Evolutionary conservation across 106 monocot genomes (phyloP), one percentile per base, ranked within the genome.

Genomic region (Gastrodia elata): DNA sequence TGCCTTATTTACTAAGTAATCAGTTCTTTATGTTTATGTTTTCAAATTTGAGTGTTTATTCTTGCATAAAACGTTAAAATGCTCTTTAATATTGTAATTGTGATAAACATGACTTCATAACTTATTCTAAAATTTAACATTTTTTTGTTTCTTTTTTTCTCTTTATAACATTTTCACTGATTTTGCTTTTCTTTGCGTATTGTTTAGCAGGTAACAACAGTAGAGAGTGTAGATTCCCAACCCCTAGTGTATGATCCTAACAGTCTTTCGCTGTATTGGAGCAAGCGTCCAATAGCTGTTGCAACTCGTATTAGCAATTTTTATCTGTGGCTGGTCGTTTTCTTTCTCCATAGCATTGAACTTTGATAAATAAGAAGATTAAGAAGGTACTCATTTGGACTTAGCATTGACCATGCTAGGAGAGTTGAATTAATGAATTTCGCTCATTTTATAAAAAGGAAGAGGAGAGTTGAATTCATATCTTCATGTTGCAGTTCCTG

Each of bases 321-420:
- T 65, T 93, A 6, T 88, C 93, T 74, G 98, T 98, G 65, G 93
- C 98, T 77, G 98, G 98, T 75, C 91, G 93, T 39, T 98, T 98
- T 77, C 82, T 93, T 8, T 93, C 98, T 70, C 85, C 80, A 48
- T 98, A 46, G 82, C 79, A 5, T 78, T 68, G 22, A 93, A 98
- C n/a, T 79, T 33, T 98, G 65, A 88, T 98, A 67, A 88, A 80
- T 79, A 89, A 93, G 74, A 93, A 91, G 72, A 68, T 98, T 69
- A 93, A 93, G 82, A 93, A 98, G 93, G 98, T 98, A 84, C 67
- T 75, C n/a, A n/a, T n/a, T n/a, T n/a, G n/a, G n/a, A n/a, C n/a
- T n/a, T n/a, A n/a, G n/a, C n/a, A n/a, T n/a, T n/a, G n/a, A n/a
- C n/a, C n/a, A n/a, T n/a, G n/a, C n/a, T n/a, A n/a, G n/a, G n/a